Evolutionary conservation across 2,329 filamentous ascomycete genomes (phyloP), one percentile per base, ranked within the genome.

Genomic region (Cladosporium sp.): DNA sequence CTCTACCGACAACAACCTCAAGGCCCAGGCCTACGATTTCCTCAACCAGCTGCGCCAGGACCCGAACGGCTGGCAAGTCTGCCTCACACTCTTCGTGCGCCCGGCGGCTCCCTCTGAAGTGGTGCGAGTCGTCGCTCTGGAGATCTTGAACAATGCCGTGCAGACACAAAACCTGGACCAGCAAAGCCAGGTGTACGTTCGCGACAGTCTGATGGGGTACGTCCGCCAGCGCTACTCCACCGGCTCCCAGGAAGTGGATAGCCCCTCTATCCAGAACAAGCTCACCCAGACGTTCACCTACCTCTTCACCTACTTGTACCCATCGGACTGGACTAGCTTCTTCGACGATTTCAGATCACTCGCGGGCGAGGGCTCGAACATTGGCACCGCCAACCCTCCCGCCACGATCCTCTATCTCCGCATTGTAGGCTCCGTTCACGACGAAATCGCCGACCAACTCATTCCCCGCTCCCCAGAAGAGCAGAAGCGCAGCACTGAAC

Each of bases 361-460:
- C 58, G 89, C 91, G 6, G 80, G 79, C 53, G 78, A 81, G 55
- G 80, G 80, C 57, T 73, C 76, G 36, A 62, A 62, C 16, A 69
- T 72, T 38, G 71, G 70, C 43, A 69, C 71, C 38, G 83, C 89
- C 64, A 95, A 95, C 64, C 70, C 82, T 32, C 67, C 78, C 1
- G 92, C 88, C 3, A 86, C 93, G 41, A 75, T 91, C 29, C 82
- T 98, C 60, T 97, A 96, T 70, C 79, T 98, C 49, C 86, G 92
- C 45, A 83, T 96, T 56, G 78, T 97, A 40, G 81, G 85, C 57
- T 93, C 91, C 29, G 85, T 98, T 40, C 93, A 98, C 64, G 93
- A 98, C 62, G 93, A 98, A 69, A 96, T 98, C 62, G 93, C 92
- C 56, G 93, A 98, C 71, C 84, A 93, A 59, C 78, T 97, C 57